Evolutionary conservation across 2,329 filamentous ascomycete genomes (phyloP), one percentile per base, ranked within the genome.

Genomic region (Penicillium hesseltinei): DNA sequence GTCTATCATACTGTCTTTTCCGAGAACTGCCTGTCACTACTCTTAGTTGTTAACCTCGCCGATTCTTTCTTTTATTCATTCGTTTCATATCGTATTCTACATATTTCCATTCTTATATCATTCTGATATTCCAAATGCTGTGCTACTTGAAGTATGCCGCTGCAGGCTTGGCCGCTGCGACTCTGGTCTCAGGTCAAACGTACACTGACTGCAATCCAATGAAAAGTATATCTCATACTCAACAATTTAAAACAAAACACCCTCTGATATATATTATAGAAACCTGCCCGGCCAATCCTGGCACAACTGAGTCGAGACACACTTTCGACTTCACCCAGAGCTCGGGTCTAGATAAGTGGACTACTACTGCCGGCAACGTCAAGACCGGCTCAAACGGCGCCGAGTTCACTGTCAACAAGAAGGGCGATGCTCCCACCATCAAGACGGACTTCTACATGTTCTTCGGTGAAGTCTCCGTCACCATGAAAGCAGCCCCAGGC

Each of bases 401-500:
- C n/a, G 44, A 46, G 29, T 33, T 46, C 17, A 46, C 44, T 9
- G 13, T 46, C 44, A 19, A 2, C 44, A 46, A 46, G 19, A 4
- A 46, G 33, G 27, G 27, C 4, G 44, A 46, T 23, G 44, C 44
- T 2, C 44, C 44, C 44, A 46, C 44, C 29, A 46, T 46, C 13
- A 11, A 31, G 29, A 33, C 91, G 60, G 84, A 92, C 68, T 97
- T 95, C 82, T 97, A 96, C 81, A 95, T 99, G 79, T 96, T 97
- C 90, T 99, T 96, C 73, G 94, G 94, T 66, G 89, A 88, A 62
- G 88, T 96, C 70, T 89, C 94, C 63, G 84, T 96, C 64, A 87
- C 85, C 50, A 82, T 97, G 81, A 92, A 94, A 77, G 87, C 91
- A 31, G 91, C 94, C n/a, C 88, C 91, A 0, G 94, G 94, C 3